Conservation (phyloP, 1,284 basidiomycete genomes). For the Fistulina hepatica region DNA sequence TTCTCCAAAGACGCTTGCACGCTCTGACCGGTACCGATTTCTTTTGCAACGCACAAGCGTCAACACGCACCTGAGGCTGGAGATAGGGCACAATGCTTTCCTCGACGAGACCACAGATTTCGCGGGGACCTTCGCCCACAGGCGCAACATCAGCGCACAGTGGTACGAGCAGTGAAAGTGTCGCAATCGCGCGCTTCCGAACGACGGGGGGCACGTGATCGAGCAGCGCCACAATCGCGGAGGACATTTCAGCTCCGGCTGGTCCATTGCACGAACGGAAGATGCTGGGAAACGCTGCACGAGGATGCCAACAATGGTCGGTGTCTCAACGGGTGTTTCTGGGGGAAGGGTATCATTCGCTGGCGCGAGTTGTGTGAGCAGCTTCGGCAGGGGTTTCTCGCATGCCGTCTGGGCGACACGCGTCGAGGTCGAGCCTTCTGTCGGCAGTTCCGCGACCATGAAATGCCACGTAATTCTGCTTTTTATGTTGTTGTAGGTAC, state of each 20-base stretch:
- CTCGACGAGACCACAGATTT: too few species aligned
- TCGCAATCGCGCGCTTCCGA: constrained; percentile 82
- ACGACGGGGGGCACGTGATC: constrained; percentile 68
- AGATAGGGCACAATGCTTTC: too few species aligned
- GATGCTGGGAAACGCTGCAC: constrained; percentile 77
- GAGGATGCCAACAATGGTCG: constrained; percentile 87
- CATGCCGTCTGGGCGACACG: constrained; percentile 45
- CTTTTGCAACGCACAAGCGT: too few species aligned
- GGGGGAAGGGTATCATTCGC: constrained; percentile 51
- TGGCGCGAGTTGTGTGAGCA: constrained; percentile 67
- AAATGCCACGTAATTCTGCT: constrained; percentile 89
- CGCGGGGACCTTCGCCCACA: constrained; percentile 25
- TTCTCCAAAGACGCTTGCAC: constrained; percentile 45
- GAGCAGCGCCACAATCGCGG: background rate
- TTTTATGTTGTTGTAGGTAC: too few species aligned
- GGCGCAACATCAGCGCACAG: constrained; percentile 44
- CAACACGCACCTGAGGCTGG: too few species aligned
- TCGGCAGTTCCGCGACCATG: constrained; percentile 79
- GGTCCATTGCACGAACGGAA: background rate
- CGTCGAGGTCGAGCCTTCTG: constrained; percentile 65
- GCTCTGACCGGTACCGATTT: constrained; percentile 53
- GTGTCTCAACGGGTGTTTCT: constrained; percentile 79
- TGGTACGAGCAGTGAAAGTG: constrained; percentile 73
- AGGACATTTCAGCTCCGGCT: too few species aligned
- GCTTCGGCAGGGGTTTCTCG: constrained; percentile 76